Evolutionary conservation across 768 basidiomycete genomes (phyloP), one percentile per base, ranked within the genome.

Genomic region (Asterophora lycoperdoides): DNA sequence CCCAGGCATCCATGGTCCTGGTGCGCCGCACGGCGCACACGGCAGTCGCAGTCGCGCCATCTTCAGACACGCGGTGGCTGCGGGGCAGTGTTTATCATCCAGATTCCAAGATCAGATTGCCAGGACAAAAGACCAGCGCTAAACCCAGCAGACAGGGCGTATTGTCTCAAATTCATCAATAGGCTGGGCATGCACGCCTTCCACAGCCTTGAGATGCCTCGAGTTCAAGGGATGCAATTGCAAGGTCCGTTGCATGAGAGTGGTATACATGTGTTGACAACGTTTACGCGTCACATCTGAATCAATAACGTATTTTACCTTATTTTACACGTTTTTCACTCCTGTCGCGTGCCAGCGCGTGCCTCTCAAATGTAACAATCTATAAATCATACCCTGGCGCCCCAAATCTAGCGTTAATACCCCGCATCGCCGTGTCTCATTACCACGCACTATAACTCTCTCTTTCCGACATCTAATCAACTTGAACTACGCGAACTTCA

Each of bases 381-480:
- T 41, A 48, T 34, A 48, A 48, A 41, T 35, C 38, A 13, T 23
- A 48, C 46, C 9, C 23, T 28, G n/a, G 13, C 23, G 40, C 20
- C 20, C 18, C 20, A 26, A 40, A 40, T 8, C 15, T 40, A 13
- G 26, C 26, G 36, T 36, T 45, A n/a, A 45, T 41, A 30, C 46
- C 37, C 29, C 19, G 14, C 17, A 20, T 48, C 13, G 26, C 29
- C 19, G 14, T 15, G 18, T 48, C 5, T n/a, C 32, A 39, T 32
- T 8, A 48, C 4, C 34, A 41, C 40, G 8, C 29, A 43, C 30
- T 19, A 5, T 18, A 4, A 17, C 2, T 17, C 28, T 32, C 30
- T 29, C 10, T 53, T 53, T 46, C 51, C 46, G 35, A 55, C 55
- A 53, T 49, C 52, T 32, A 23, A 35, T 18, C 34, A 29, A 29